Evolutionary conservation across 495 filamentous ascomycete species (phyloP).

Genomic region (Tuber indicum): DNA sequence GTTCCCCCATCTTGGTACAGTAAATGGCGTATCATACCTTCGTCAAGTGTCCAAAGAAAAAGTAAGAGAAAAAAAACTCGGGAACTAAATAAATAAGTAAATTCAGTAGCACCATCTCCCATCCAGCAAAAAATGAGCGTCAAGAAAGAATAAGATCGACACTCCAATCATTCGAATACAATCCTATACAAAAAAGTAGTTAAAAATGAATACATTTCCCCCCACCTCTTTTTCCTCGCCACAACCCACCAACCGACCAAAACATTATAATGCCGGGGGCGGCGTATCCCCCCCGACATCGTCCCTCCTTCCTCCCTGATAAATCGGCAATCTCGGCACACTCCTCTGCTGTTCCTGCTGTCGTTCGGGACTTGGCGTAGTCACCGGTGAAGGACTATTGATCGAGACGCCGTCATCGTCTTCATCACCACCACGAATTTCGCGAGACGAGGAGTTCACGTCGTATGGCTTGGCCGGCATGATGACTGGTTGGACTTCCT

Average conservation of each 20-base stretch:
- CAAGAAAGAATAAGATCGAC: not conserved
- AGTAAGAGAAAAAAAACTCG: not conserved
- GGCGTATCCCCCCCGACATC: constrained; percentile 2
- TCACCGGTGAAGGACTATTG: constrained; percentile 31
- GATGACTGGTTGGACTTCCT: constrained; percentile 12
- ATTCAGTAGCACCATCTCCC: not conserved
- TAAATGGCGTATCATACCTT: not conserved
- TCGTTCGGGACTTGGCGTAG: constrained; percentile 8
- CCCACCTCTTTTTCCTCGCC: not conserved
- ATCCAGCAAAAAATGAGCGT: constrained; percentile 1
- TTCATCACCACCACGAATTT: constrained; percentile 28
- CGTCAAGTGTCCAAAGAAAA: not conserved
- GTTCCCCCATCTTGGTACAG: not conserved
- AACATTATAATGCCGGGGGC: constrained; percentile 9
- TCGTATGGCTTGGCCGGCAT: constrained; percentile 16
- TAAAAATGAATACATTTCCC: constrained; percentile 11
- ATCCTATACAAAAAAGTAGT: constrained; percentile 7
- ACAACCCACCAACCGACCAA: not conserved
- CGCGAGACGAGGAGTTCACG: constrained; percentile 15
- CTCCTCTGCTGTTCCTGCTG: not conserved
- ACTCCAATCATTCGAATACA: not conserved
- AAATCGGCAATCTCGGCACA: constrained; percentile 39
- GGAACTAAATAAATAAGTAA: not conserved
- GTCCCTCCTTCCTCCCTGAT: constrained; percentile 20
- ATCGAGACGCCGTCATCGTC: constrained; percentile 40